Percentiles rank a stretch among this genome's conserved stretches.
Conservation (phyloP, 257 asterid genomes). For the Fraxinus quadrangulata region DNA sequence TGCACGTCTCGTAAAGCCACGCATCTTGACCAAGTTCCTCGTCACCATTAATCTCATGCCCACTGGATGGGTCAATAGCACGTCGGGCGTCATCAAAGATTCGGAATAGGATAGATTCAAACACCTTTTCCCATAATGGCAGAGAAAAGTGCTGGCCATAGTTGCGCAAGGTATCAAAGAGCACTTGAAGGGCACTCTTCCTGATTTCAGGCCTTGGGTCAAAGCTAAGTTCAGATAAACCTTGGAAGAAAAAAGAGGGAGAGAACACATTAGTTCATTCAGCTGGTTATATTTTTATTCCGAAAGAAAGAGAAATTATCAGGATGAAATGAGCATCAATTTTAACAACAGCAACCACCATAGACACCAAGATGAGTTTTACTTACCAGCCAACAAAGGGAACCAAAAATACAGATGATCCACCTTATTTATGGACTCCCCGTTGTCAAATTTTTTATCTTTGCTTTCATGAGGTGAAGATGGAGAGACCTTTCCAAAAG, state of each 20-base stretch:
- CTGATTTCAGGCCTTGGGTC: conserved; percentile 96
- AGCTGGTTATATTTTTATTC: conserved; percentile 8
- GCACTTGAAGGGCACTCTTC: conserved; percentile 88
- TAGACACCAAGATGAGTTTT: conserved; percentile 9
- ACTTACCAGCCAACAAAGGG: conserved; percentile 93
- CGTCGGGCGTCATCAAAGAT: conserved; percentile 92
- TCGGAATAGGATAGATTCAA: conserved; percentile 93
- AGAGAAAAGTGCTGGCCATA: conserved; percentile 92
- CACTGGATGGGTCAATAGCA: conserved; percentile 84
- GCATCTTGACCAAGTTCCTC: conserved; percentile 91
- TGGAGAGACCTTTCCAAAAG: conserved; percentile 53
- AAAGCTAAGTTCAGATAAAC: conserved; percentile 95
- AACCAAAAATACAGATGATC: conserved; percentile 97
- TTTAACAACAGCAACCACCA: conserved; percentile 10
- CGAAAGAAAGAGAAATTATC: conserved; percentile 16
- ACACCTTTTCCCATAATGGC: conserved; percentile 94
- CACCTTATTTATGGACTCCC: conserved; percentile 67
- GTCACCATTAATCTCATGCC: conserved; percentile 53
- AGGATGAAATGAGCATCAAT: conserved; percentile 6
- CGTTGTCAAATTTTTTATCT: conserved; percentile 61
- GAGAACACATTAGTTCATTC: conserved; percentile 18
- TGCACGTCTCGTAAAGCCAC: conserved; percentile 98
- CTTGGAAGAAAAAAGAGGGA: conserved; percentile 43
- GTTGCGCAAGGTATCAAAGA: conserved; percentile 90
- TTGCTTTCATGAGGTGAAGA: conserved; percentile 69